These are phyloP conservation scores for Picea abies DNA, from an alignment of 83 land plant species.

Conservation along the genomic window DNA sequence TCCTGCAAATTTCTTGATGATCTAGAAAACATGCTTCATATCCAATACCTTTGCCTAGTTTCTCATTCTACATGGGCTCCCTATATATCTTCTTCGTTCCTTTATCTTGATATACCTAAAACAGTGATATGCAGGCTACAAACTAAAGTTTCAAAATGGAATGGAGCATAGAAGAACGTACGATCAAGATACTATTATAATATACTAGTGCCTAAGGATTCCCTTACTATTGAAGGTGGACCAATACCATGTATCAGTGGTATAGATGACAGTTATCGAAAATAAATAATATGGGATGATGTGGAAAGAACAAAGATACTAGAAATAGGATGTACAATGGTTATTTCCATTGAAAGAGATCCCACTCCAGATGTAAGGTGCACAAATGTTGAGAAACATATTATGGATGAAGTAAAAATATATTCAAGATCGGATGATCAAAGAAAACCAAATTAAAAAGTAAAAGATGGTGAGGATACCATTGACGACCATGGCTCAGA, in stretches of 20 bases:
- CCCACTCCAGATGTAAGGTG: not conserved
- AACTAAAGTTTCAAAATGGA: conserved; percentile 11
- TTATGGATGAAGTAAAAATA: no score
- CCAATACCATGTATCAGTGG: conserved; percentile 42
- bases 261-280: conserved; percentile 13
- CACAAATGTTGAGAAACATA: no score
- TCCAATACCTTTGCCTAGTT: conserved; percentile 37
- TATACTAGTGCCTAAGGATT: conserved; percentile 59
- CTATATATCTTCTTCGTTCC: conserved; percentile 67
- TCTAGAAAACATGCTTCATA: conserved; percentile 61
- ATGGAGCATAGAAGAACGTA: conserved; percentile 2
- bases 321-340: conserved; percentile 8
- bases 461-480: no score
- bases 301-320: conserved; percentile 27
- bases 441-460: no score
- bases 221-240: conserved; percentile 60
- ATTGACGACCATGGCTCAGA: no score
- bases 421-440: no score
- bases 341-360: conserved; percentile 22
- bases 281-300: conserved; percentile 30
- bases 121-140: not conserved
- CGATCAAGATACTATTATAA: conserved; percentile 46
- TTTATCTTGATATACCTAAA: conserved; percentile 55
- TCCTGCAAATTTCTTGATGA: conserved; percentile 49
- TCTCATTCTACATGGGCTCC: conserved; percentile 73